Evolutionary conservation across 129 eudicot genomes (phyloP).

Genomic region (Helianthus annuus): HanXRQr2.0-SUNRISE NC_035447.2:53181705-53182204

Average conservation of each 20-base stretch:
- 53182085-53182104: slow-evolving; percentile 66
- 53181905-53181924: slow-evolving; percentile 95
- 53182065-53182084: slow-evolving; percentile 93
- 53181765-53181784: slow-evolving; percentile 87
- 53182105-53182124: slow-evolving; percentile 85
- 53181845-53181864: slow-evolving; percentile 25
- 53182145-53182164: slow-evolving; percentile 67
- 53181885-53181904: slow-evolving; percentile 81
- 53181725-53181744: slow-evolving; percentile 86
- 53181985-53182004: slow-evolving; percentile 86
- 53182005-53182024: slow-evolving; percentile 95
- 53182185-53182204: slow-evolving; percentile 60
- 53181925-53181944: slow-evolving; percentile 98
- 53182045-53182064: slow-evolving; percentile 97
- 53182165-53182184: slow-evolving; percentile 78
- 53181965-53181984: slow-evolving; percentile 93
- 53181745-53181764: slow-evolving; percentile 96
- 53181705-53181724: slow-evolving; percentile 89
- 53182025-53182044: slow-evolving; percentile 88
- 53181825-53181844: neutral
- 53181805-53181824: neutral
- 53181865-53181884: slow-evolving; percentile 90
- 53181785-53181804: slow-evolving; percentile 34
- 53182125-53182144: slow-evolving; percentile 72
- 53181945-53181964: slow-evolving; percentile 72